Base-by-base conservation (phyloP, 148 eudicot genomes). In the Rhododendron mucronatum region DNA sequence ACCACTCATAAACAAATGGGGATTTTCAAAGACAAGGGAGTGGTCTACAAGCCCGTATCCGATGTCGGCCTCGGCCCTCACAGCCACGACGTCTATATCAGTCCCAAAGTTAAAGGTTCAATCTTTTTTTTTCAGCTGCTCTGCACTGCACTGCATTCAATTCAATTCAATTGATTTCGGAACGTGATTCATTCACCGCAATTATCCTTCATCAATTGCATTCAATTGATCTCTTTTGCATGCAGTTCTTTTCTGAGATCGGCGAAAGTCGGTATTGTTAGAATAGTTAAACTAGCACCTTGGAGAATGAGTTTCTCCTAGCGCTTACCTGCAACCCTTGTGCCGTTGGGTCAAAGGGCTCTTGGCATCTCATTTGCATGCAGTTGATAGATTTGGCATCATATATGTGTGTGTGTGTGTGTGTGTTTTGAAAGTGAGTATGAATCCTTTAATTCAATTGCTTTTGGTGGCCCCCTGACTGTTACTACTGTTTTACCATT, bases 51-150 rank as follows among this genome's bases (percentile, higher is more conserved):
- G 88, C 91, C 94, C 57, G 95, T 87, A 84, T 92, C 89, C 81
- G 88, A 94, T 45, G 89, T 94, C 84, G 94, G 93, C 86, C 84
- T 94, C 45, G 91, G 93, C 50, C 93, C 94, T 80, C 37, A 87
- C 10, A 91, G 92, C 85, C 92, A 92, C 81, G 93, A 96, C 44
- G 82, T 88, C 73, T 96, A 96, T 84, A 83, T 93, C 75, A 88
- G 84, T 65, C 93, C 98, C 59, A 88, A 88, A 85, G 98, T 96
- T 82, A 96, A 94, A 93, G 98, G 98, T 96, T 61, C 55, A 50
- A 3, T 80, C 28, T 26, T 81, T 37, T 55, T 55, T 4, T 16
- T 39, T 14, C 35, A 61, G 13, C 8, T 67, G 11, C 30, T 2
- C 15, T 50, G 48, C 48, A 45, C 48, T 45, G 9, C 10, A 47